Base-by-base conservation (phyloP, 2,329 filamentous ascomycete genomes). In the Ceratocystis diversiconidia region DNA sequence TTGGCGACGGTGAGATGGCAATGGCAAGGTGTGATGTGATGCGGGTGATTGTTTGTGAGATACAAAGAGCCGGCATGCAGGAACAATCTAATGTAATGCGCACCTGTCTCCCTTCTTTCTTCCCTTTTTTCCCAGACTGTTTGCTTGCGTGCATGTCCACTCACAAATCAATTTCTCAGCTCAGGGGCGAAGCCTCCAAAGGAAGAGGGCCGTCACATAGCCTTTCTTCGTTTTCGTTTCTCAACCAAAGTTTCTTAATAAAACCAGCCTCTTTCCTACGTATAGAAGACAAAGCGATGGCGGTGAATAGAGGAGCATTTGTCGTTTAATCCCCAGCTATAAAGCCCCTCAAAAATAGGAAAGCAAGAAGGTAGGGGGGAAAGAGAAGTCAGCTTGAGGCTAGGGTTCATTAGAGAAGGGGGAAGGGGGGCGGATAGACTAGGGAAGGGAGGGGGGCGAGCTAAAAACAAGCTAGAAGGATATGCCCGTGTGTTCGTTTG, bases 381-480 rank as follows among this genome's bases (percentile, higher is more conserved):
- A 48, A 48, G 25, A 15, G 7, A 52, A 25, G 52, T 57, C 52
- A 57, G 55, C 55, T 59, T n/a, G 28, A n/a, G 30, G 55, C 28
- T 12, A 59, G 55, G 55, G 55, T 59, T 36, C 28, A 22, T 59
- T 36, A 28, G 55, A 59, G 55, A 59, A 59, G 55, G 55, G 30
- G 17, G 28, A 30, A 10, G 52, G 28, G 28, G 25, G 52, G 17
- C 15, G 55, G 28, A 59, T 52, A 41, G 36, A 8, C 36, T 8
- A 41, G 36, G 36, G 19, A 15, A 52, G 25, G 48, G 48, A 28
- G 19, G 5, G 28, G 17, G 22, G 8, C 12, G 12, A 15, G 55
- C 55, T 59, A 59, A 59, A 59, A 59, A 28, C 12, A 59, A 30
- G 17, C 55, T 59, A 59, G 55, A 59, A 59, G 55, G 55, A 19